A percentile compares a stretch with the other conserved stretches of the same genome.
phyloP scores from a whole-genome alignment of 345 rosid genomes.

The Boechera divaricarpa region DNA sequence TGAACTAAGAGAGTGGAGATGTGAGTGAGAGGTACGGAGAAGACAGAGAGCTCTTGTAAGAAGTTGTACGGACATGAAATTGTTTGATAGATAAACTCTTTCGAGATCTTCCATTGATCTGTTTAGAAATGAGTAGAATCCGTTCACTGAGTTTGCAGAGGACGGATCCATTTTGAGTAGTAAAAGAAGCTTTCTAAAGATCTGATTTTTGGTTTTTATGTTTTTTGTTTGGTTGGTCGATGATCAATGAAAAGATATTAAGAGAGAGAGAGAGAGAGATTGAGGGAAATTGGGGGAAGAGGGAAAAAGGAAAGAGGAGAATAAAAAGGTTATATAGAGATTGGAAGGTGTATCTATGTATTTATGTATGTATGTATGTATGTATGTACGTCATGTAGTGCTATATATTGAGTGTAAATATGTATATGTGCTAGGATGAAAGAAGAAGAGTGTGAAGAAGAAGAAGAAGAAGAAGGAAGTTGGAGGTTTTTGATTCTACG shows the following conservation, averaged over 20 bases:
- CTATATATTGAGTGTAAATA: conserved; percentile 2
- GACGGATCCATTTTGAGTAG: conserved; percentile 75
- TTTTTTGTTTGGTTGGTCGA: conserved; percentile 13
- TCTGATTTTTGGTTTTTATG: conserved; percentile 8
- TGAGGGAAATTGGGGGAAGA: conserved; percentile 41
- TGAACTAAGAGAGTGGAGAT: conserved; percentile 81
- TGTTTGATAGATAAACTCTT: conserved; percentile 64
- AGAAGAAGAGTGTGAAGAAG: conserved; percentile 53
- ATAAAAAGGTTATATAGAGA: conserved; percentile 41
- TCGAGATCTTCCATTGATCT: conserved; percentile 97
- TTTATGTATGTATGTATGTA: background rate
- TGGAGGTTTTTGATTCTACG: conserved; percentile 35
- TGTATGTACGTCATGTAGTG: background rate
- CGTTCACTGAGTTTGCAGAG: conserved; percentile 76
- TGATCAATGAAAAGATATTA: conserved; percentile 32
- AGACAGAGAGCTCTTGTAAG: conserved; percentile 84
- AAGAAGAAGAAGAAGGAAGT: conserved; percentile 43
- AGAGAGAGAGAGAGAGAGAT: conserved; percentile 30
- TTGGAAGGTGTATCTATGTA: conserved; percentile 1
- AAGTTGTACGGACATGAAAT: conserved; percentile 87
- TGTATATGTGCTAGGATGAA: conserved; percentile 19
- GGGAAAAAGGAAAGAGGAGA: conserved; percentile 34
- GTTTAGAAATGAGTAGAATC: conserved; percentile 81
- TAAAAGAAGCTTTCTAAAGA: conserved; percentile 13
- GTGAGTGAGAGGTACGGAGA: conserved; percentile 85